Evolutionary conservation across 192 early-diverging fungal genomes (phyloP).

Genomic region (Powellomyces hirtus): DNA sequence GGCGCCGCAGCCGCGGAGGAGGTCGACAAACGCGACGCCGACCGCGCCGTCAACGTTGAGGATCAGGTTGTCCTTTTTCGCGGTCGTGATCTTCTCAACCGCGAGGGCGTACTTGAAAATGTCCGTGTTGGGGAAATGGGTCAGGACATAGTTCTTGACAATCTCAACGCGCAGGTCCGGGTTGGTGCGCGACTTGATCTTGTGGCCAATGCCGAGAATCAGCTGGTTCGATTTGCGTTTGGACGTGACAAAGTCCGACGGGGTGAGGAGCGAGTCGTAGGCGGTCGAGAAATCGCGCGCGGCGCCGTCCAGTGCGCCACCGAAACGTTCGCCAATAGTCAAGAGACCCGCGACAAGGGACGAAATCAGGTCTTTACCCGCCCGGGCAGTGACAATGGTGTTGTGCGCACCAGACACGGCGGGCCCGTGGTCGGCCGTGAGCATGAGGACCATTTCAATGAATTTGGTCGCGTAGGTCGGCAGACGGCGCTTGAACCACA

Average conservation of each 20-base stretch:
- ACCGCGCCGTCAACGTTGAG: constrained; percentile 93
- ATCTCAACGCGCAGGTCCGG: constrained; percentile 95
- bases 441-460: constrained; percentile 99
- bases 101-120: constrained; percentile 92
- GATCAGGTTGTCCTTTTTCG: constrained; percentile 98
- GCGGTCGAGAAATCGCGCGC: constrained; percentile 87
- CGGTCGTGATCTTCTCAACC: constrained; percentile 93
- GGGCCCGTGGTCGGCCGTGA: constrained; percentile 98
- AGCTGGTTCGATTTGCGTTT: constrained; percentile 97
- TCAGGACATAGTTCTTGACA: constrained; percentile 89
- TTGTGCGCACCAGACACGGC: constrained; percentile 87
- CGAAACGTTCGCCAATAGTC: constrained; percentile 97
- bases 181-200: constrained; percentile 99
- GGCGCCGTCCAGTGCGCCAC: constrained; percentile 96
- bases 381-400: constrained; percentile 81
- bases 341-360: constrained; percentile 91
- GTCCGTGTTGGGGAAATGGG: constrained; percentile 81
- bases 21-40: constrained; percentile 92
- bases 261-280: constrained; percentile 89
- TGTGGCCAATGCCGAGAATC: constrained; percentile 98
- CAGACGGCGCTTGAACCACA: constrained; percentile 98
- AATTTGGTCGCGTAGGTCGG: constrained; percentile 94
- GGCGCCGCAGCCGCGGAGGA: constrained; percentile 87
- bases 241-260: constrained; percentile 90
- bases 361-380: constrained; percentile 96